Percentiles rank a stretch among this genome's conserved stretches.
Conservation (phyloP, 1,284 basidiomycete species). For the Athelia sp. region DNA sequence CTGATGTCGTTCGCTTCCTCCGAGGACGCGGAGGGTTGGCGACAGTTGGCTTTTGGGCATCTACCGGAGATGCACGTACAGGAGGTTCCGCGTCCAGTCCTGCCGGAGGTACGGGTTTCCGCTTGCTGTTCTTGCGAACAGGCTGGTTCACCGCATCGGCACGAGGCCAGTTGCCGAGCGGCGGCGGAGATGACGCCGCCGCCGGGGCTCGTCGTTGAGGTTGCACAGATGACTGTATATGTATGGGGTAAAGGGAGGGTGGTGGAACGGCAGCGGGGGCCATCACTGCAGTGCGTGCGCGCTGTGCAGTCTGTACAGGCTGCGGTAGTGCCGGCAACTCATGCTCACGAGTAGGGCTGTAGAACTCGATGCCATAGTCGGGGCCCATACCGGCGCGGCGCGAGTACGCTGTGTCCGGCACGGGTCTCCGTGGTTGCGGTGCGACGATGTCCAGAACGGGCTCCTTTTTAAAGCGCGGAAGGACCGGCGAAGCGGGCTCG, state of each 20-base stretch:
- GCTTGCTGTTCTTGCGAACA: constrained; percentile 23
- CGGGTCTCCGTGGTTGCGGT: constrained; percentile 34
- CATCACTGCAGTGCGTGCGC: constrained; percentile 5
- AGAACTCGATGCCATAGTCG: constrained; percentile 46
- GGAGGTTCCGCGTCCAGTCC: constrained; percentile 15
- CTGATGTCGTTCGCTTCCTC: constrained; percentile 10
- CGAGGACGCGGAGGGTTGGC: constrained; percentile 7
- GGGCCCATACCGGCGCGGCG: constrained; percentile 32
- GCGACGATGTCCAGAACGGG: constrained; percentile 31
- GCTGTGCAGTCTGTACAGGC: background rate
- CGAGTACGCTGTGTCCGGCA: constrained; percentile 26
- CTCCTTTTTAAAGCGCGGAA: constrained; percentile 25
- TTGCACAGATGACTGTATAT: constrained; percentile 19
- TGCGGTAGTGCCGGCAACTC: constrained; percentile 13
- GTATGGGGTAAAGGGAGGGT: constrained; percentile 23
- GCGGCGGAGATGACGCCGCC: constrained; percentile 33
- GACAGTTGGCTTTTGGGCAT: constrained; percentile 6
- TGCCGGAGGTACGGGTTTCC: constrained; percentile 17
- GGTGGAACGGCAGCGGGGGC: constrained; percentile 7
- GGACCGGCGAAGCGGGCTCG: constrained; percentile 25
- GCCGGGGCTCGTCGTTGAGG: constrained; percentile 8
- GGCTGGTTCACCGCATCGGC: constrained; percentile 38
- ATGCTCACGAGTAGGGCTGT: constrained; percentile 9
- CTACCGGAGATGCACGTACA: background rate
- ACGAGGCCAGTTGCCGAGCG: constrained; percentile 55